Conservation (phyloP, 139 green algal genomes). For the Tetratostichococcus sp. region DNA sequence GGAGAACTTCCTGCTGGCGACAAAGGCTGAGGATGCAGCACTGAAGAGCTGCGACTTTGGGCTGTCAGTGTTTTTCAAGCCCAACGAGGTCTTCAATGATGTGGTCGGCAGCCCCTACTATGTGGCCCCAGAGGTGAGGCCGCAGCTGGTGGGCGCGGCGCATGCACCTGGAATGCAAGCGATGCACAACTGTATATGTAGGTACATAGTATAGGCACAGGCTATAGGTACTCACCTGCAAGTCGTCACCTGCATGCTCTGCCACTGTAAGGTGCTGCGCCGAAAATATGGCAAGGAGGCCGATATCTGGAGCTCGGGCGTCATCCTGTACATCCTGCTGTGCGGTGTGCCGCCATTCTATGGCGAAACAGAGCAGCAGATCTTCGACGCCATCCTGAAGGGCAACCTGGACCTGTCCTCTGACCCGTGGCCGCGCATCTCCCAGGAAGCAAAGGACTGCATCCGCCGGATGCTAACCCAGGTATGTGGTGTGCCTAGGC, state of each 20-base stretch:
- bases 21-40: slow-evolving; percentile 43
- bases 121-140: slow-evolving; percentile 78
- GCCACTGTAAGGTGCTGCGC: slow-evolving; percentile 43
- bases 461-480: slow-evolving; percentile 73
- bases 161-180: too few species aligned
- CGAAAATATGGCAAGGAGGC: slow-evolving; percentile 76
- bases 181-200: too few species aligned
- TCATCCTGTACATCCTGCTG: slow-evolving; percentile 98
- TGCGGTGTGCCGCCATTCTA: slow-evolving; percentile 90
- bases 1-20: slow-evolving; percentile 96
- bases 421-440: slow-evolving; percentile 73
- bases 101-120: slow-evolving; percentile 87
- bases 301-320: slow-evolving; percentile 91
- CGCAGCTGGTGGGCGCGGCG: not conserved
- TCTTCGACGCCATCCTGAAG: slow-evolving; percentile 77
- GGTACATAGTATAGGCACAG: too few species aligned
- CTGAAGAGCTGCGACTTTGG: slow-evolving; percentile 95
- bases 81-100: slow-evolving; percentile 76
- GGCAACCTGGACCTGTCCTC: slow-evolving; percentile 63
- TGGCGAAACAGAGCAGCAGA: slow-evolving; percentile 86
- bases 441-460: slow-evolving; percentile 69
- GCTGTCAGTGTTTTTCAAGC: slow-evolving; percentile 88
- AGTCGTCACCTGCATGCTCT: not conserved
- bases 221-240: slow-evolving; percentile 26
- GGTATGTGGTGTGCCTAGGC: too few species aligned